phyloP scores from a whole-genome alignment of 2,329 filamentous ascomycete species.

The Chaetothyriales sp. region DNA sequence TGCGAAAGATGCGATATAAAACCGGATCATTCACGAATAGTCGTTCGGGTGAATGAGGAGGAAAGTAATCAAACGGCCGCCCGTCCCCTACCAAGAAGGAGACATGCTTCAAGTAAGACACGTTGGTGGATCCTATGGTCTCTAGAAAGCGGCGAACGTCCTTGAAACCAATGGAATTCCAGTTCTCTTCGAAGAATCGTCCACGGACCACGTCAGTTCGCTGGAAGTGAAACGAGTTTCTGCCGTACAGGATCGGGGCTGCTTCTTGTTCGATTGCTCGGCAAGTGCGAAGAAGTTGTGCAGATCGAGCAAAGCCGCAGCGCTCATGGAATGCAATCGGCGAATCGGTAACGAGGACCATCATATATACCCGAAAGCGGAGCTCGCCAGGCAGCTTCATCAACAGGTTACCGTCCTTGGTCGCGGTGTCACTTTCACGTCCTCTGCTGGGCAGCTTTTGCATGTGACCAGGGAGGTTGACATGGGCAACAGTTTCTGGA shows the following conservation, averaged over 20 bases:
- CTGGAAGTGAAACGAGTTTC: constrained; percentile 36
- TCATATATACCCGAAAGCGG: constrained; percentile 35
- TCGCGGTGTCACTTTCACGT: background rate
- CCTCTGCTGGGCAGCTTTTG: background rate
- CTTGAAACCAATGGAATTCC: constrained; percentile 36
- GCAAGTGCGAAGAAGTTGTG: constrained; percentile 35
- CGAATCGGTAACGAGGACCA: constrained; percentile 25
- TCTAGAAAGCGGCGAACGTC: constrained; percentile 33
- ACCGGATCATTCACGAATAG: constrained; percentile 36
- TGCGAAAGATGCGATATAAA: constrained; percentile 32
- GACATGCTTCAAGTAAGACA: constrained; percentile 33
- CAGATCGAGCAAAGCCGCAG: constrained; percentile 27
- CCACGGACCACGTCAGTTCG: constrained; percentile 23
- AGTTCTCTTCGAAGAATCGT: constrained; percentile 28
- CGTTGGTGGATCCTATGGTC: constrained; percentile 35
- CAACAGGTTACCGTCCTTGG: constrained; percentile 17
- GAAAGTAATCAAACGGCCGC: constrained; percentile 27
- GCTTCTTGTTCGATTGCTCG: constrained; percentile 33
- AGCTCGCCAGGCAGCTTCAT: constrained; percentile 31
- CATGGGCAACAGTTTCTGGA: background rate
- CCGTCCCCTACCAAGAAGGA: constrained; percentile 35
- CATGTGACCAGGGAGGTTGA: background rate
- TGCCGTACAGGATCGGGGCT: constrained; percentile 36
- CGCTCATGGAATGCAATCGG: constrained; percentile 26
- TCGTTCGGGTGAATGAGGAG: constrained; percentile 23